A percentile compares a stretch with the other conserved stretches of the same genome.
phyloP scores from a whole-genome alignment of 106 monocot species.

The Dendrobium catenatum region DNA sequence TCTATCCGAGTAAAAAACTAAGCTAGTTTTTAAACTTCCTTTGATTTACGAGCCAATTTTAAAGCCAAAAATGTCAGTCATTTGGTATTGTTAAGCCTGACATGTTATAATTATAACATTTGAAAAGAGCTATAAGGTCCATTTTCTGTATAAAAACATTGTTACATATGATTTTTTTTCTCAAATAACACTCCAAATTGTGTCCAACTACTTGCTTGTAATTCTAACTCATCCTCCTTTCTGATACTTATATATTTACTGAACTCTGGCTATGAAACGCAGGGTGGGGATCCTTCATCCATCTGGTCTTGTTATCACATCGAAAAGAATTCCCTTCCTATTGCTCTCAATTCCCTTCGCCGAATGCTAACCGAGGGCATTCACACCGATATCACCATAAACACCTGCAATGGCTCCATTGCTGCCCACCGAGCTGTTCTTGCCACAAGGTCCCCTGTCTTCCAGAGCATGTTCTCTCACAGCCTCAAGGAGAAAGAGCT shows the following conservation, averaged over 20 bases:
- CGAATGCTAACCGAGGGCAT: constrained; percentile 67
- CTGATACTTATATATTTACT: neutral
- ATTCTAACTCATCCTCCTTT: neutral
- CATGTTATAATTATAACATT: no score
- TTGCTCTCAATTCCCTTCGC: constrained; percentile 41
- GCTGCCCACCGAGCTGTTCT: constrained; percentile 83
- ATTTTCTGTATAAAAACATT: no score
- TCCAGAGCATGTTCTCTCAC: constrained; percentile 90
- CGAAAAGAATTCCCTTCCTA: constrained; percentile 21
- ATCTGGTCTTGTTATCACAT: constrained; percentile 61
- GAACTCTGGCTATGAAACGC: neutral
- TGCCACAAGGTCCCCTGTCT: constrained; percentile 66
- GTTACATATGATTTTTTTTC: no score
- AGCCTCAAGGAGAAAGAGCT: constrained; percentile 75
- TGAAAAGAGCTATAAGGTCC: no score
- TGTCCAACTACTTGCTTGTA: no score
- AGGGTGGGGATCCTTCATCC: constrained; percentile 76
- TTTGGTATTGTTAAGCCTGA: no score
- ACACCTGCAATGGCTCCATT: constrained; percentile 43
- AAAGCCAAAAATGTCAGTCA: neutral
- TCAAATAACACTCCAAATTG: no score
- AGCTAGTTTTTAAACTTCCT: neutral
- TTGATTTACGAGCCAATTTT: neutral
- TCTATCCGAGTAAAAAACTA: neutral
- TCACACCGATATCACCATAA: constrained; percentile 84